Percentiles rank a stretch among this genome's conserved stretches.
These are phyloP conservation scores for Irpex sp. DNA, from an alignment of 1,284 basidiomycete species.

Conservation along the genomic window DNA sequence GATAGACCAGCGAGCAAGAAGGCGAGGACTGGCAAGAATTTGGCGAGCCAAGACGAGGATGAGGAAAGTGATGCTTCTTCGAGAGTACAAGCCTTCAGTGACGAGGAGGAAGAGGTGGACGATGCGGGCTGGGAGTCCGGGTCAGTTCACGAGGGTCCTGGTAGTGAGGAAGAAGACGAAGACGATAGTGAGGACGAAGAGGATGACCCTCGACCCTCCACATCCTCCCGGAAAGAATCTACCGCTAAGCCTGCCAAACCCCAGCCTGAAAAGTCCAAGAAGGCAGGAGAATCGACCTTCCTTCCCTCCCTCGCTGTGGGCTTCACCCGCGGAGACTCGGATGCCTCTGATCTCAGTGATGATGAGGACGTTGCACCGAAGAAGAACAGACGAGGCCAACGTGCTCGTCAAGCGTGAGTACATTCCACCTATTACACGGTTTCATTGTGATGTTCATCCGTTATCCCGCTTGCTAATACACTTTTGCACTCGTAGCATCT, in stretches of 20 bases:
- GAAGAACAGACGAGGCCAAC: conserved; percentile 91
- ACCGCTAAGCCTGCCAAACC: background rate
- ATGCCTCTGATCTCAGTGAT: conserved; percentile 72
- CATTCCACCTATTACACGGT: too few species aligned
- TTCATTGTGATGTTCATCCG: background rate
- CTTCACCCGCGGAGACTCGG: conserved; percentile 77
- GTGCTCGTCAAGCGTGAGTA: conserved; percentile 51
- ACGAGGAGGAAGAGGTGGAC: conserved; percentile 29
- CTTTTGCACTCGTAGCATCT: conserved; percentile 59
- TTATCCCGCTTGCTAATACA: background rate
- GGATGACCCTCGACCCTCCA: background rate
- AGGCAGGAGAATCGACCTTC: conserved; percentile 65
- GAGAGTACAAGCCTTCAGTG: conserved; percentile 11
- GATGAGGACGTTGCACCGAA: conserved; percentile 56
- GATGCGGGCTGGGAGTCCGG: conserved; percentile 64
- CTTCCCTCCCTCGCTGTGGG: conserved; percentile 86
- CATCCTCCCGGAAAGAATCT: background rate
- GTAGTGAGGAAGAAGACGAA: background rate
- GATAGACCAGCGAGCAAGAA: conserved; percentile 5
- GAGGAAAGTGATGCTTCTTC: conserved; percentile 19
- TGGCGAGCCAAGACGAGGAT: conserved; percentile 25
- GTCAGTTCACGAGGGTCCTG: conserved; percentile 27
- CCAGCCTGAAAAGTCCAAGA: background rate
- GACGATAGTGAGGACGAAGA: conserved; percentile 11
- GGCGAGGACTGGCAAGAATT: background rate